These are phyloP conservation scores for Saccharomycopsis vini DNA, from an alignment of 805 yeast genomes.

Conservation along the genomic window DNA sequence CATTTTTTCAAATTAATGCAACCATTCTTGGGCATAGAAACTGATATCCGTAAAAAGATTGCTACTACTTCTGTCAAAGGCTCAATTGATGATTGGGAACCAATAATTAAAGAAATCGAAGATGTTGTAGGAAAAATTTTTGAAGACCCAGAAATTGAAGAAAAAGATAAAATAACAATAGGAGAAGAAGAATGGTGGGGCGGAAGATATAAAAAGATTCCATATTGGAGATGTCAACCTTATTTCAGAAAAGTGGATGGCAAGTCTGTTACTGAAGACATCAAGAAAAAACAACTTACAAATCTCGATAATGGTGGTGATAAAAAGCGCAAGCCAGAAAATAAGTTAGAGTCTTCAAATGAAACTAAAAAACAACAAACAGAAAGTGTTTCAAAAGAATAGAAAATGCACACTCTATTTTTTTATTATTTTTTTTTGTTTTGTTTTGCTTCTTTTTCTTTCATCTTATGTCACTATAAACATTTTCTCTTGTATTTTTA, in stretches of 20 bases:
- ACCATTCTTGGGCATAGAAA: slow-evolving; percentile 68
- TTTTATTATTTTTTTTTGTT: no score
- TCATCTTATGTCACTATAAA: no score
- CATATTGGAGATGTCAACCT: slow-evolving; percentile 97
- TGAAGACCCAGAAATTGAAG: slow-evolving; percentile 40
- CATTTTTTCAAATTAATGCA: slow-evolving; percentile 83
- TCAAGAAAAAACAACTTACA: slow-evolving; percentile 1
- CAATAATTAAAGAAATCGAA: slow-evolving; percentile 60
- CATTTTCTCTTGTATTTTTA: no score
- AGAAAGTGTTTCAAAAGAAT: no score
- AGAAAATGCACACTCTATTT: no score
- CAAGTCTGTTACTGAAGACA: slow-evolving; percentile 20
- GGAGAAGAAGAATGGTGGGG: slow-evolving; percentile 34
- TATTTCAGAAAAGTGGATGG: slow-evolving; percentile 88
- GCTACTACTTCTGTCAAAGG: slow-evolving; percentile 36
- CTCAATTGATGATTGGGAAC: slow-evolving; percentile 41
- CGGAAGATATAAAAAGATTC: slow-evolving; percentile 55
- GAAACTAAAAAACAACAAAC: not conserved
- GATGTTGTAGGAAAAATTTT: slow-evolving; percentile 48
- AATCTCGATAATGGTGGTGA: slow-evolving; percentile 1
- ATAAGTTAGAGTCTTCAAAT: not conserved
- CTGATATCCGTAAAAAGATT: slow-evolving; percentile 66
- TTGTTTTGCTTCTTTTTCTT: no score
- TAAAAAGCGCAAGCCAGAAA: no score
- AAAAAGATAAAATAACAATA: slow-evolving; percentile 46